These are phyloP conservation scores for Chlorella vulgaris DNA, from an alignment of 139 green algal genomes.

Conservation along the genomic window DNA sequence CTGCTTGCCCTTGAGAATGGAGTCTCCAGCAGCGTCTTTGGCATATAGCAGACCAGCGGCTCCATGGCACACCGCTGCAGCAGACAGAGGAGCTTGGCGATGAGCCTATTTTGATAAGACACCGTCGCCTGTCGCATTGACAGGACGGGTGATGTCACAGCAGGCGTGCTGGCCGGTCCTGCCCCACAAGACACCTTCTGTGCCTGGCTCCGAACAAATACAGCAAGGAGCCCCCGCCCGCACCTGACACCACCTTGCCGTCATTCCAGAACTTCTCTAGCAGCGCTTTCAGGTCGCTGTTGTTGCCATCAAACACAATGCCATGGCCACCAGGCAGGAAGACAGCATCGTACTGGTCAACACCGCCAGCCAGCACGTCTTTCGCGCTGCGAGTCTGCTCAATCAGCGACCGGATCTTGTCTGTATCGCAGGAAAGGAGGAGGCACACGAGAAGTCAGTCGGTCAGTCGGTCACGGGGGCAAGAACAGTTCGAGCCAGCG, in stretches of 20 bases:
- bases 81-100: neutral
- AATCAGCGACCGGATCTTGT: neutral
- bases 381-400: neutral
- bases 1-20: slow-evolving; percentile 49
- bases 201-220: no score
- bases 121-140: no score
- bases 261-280: slow-evolving; percentile 29
- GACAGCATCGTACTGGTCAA: slow-evolving; percentile 45
- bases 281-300: slow-evolving; percentile 19
- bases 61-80: slow-evolving; percentile 55
- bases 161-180: no score
- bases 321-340: slow-evolving; percentile 52
- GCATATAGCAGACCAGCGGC: slow-evolving; percentile 34
- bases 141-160: no score
- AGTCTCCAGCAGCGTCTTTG: slow-evolving; percentile 26
- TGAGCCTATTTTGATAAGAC: neutral
- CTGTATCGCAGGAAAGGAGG: neutral
- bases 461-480: no score
- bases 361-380: neutral
- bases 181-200: no score
- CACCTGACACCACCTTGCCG: slow-evolving; percentile 46
- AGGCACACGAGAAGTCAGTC: neutral
- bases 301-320: slow-evolving; percentile 47
- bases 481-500: no score
- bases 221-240: no score